phyloP scores from a whole-genome alignment of 2,329 filamentous ascomycete species.

The Trichoderma harzianum region DNA sequence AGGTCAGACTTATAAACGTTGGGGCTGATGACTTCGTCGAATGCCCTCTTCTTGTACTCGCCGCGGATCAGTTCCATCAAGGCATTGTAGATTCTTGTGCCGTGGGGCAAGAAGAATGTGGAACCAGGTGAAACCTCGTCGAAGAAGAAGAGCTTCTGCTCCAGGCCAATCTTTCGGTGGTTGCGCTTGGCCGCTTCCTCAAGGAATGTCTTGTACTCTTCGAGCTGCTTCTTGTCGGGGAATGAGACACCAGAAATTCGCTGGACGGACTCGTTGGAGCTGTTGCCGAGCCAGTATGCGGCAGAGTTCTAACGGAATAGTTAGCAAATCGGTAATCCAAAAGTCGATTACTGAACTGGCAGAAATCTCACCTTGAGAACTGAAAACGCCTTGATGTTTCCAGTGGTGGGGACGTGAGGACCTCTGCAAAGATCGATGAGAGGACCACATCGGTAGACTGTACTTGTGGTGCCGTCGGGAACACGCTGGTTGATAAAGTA shows the following conservation, averaged over 20 bases:
- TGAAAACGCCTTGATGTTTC: slow-evolving; percentile 90
- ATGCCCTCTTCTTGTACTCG: slow-evolving; percentile 90
- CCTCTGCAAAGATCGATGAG: slow-evolving; percentile 94
- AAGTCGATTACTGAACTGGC: not conserved
- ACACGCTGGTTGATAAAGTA: slow-evolving; percentile 77
- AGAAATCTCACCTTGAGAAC: slow-evolving; percentile 65
- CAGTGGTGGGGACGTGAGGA: slow-evolving; percentile 87
- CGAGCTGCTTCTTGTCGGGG: slow-evolving; percentile 92
- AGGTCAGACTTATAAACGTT: slow-evolving; percentile 91
- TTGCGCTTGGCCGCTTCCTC: slow-evolving; percentile 98
- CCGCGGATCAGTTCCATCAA: slow-evolving; percentile 76
- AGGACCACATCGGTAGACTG: slow-evolving; percentile 90
- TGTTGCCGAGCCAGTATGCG: slow-evolving; percentile 92
- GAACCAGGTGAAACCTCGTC: slow-evolving; percentile 90
- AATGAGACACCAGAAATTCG: slow-evolving; percentile 94
- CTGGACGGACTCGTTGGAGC: slow-evolving; percentile 91
- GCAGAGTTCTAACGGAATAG: slow-evolving; percentile 54
- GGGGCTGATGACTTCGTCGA: slow-evolving; percentile 91
- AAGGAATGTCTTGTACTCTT: slow-evolving; percentile 89
- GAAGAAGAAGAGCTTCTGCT: slow-evolving; percentile 98
- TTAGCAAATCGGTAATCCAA: slow-evolving; percentile 19
- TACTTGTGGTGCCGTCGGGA: slow-evolving; percentile 81
- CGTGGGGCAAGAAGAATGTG: slow-evolving; percentile 88
- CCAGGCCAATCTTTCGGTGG: slow-evolving; percentile 87
- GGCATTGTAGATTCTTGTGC: slow-evolving; percentile 89